Evolutionary conservation across 768 basidiomycete species (phyloP), one percentile per base, ranked within the genome.

Genomic region (Astraeus odoratus): DNA sequence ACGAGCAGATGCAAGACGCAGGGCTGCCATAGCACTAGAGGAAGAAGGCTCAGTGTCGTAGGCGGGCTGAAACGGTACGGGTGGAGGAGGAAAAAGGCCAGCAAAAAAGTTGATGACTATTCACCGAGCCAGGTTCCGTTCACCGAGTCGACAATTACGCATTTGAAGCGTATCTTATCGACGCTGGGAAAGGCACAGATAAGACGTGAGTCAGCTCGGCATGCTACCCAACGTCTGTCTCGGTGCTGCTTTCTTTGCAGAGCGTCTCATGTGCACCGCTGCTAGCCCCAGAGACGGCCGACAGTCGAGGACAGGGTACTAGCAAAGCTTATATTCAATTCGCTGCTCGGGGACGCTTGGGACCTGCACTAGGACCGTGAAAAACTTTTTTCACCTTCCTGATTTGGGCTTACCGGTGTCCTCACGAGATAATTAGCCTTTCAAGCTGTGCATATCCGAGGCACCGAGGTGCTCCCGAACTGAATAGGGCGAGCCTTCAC

Each of bases 121-220:
- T 66, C 66, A 65, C 67, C 66, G 67, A 67, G 67, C 66, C 67
- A 63, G 57, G 54, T 59, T 52, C n/a, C 57, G 52, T 60, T 59
- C 67, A 64, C 67, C 63, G 63, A 68, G 59, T 63, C 51, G 51
- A 58, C 24, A 34, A 41, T 65, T 65, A 63, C 61, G 57, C 53
- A 61, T 54, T 56, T 45, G 51, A 51, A 41, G 29, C 25, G 8
- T 29, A 26, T 12, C 47, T 51, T 50, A 55, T 52, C 39, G 38
- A 42, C 16, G 39, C 37, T 47, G 49, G 33, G 56, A 54, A 51
- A n/a, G 35, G 6, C 43, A 5, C 39, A 42, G 43, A 41, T 47
- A 51, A 47, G n/a, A 52, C 13, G 30, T 5, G 19, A 37, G 3
- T 10, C 24, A n/a, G 7, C 20, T 29, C 12, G 20, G 9, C 35